Conservation (phyloP, 345 rosid species). For the Gossypium mustelinum region DNA sequence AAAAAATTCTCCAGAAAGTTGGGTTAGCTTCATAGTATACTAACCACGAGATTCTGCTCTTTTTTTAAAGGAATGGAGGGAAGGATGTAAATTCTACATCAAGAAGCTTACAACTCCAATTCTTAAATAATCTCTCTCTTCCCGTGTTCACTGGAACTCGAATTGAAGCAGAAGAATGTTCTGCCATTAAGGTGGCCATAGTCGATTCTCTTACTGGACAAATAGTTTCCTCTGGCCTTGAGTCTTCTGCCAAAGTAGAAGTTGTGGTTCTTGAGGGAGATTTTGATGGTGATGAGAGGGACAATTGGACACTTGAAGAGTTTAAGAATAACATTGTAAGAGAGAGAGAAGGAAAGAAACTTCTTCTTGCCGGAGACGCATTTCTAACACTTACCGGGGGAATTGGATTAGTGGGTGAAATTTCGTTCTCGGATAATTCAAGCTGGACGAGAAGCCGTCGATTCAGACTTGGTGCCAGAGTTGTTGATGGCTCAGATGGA, state of each 20-base stretch:
- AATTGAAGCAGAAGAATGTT: conserved; percentile 77
- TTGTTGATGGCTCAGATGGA: conserved; percentile 59
- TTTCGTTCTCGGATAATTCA: conserved; percentile 95
- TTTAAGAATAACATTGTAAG: conserved; percentile 81
- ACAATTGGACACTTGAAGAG: conserved; percentile 71
- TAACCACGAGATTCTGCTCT: neutral
- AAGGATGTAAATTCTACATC: conserved; percentile 50
- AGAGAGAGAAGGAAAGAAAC: conserved; percentile 95
- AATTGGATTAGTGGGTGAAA: conserved; percentile 54
- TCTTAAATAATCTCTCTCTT: conserved; percentile 63
- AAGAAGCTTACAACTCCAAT: conserved; percentile 66
- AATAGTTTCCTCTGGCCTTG: conserved; percentile 55
- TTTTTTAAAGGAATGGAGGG: conserved; percentile 56
- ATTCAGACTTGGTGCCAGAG: conserved; percentile 85
- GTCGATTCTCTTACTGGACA: conserved; percentile 60
- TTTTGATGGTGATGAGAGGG: conserved; percentile 65
- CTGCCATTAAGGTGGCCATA: conserved; percentile 59
- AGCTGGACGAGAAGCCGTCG: conserved; percentile 99
- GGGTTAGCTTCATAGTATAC: neutral
- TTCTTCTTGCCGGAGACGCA: conserved; percentile 79
- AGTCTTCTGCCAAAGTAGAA: conserved; percentile 73
- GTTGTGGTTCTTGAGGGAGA: conserved; percentile 93
- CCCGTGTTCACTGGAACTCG: conserved; percentile 96
- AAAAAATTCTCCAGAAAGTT: neutral
- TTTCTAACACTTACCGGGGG: conserved; percentile 68